phyloP scores from a whole-genome alignment of 2,329 filamentous ascomycete species.

The Pyrenophora seminiperda region DNA sequence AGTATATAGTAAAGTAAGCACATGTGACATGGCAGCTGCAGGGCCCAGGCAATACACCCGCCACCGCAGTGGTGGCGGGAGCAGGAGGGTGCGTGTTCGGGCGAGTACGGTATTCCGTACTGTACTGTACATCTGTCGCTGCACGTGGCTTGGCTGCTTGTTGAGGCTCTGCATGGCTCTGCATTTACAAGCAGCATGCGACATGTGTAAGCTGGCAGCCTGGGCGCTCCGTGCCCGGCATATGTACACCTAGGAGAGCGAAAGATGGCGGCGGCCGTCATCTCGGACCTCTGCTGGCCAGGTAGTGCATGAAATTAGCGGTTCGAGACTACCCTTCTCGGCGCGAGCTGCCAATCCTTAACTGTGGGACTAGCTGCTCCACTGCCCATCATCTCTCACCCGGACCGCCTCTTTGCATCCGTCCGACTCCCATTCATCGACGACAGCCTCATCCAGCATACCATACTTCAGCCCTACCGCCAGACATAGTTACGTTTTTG shows the following conservation, averaged over 20 bases:
- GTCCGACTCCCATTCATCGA: conserved; percentile 36
- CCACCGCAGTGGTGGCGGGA: background rate
- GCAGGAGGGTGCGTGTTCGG: background rate
- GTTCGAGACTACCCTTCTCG: conserved; percentile 20
- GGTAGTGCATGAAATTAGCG: conserved; percentile 21
- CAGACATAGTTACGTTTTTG: conserved; percentile 1
- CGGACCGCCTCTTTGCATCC: conserved; percentile 22
- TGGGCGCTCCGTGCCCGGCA: background rate
- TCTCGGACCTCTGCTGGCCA: background rate
- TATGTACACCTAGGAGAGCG: too few species aligned
- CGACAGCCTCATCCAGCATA: conserved; percentile 39
- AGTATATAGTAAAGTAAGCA: too few species aligned
- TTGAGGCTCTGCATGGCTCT: background rate
- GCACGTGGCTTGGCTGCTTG: too few species aligned
- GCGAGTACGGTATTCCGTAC: background rate
- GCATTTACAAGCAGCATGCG: background rate
- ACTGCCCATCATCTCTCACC: conserved; percentile 26
- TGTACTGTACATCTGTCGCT: background rate
- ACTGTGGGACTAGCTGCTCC: conserved; percentile 18
- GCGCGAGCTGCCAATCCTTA: conserved; percentile 7
- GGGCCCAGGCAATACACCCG: too few species aligned
- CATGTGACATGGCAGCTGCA: too few species aligned
- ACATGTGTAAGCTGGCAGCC: background rate
- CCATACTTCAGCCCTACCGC: conserved; percentile 21
- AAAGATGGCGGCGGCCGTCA: conserved; percentile 1